These are phyloP conservation scores for Novymonas esmeraldas DNA, from an alignment of 208 protist genomes.

Conservation along the genomic window DNA sequence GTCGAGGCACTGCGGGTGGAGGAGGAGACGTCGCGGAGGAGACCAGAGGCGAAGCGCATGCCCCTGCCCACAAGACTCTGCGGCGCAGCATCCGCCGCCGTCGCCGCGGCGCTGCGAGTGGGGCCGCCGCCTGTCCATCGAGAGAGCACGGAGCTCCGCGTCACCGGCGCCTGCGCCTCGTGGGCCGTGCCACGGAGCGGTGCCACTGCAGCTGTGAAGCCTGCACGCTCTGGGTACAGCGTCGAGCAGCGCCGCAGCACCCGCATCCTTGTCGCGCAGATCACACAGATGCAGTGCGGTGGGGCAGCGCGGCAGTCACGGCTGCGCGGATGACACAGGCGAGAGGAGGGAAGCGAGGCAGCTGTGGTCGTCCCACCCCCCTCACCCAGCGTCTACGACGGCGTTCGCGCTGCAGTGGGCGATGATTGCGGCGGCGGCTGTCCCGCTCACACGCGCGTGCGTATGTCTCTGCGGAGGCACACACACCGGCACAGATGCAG, in stretches of 20 bases:
- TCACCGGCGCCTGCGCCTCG: constrained; percentile 15
- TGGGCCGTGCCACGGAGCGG: constrained; percentile 2
- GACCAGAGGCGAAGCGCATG: constrained; percentile 68
- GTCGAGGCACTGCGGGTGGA: constrained; percentile 24
- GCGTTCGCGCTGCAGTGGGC: too few species aligned
- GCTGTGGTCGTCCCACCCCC: too few species aligned
- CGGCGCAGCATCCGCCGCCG: not conserved
- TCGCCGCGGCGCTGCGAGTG: constrained; percentile 13
- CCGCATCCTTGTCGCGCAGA: constrained; percentile 3
- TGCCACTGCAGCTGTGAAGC: not conserved
- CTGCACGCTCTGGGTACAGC: not conserved
- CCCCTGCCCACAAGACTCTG: constrained; percentile 52
- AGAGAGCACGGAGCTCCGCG: constrained; percentile 45
- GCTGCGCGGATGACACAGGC: too few species aligned
- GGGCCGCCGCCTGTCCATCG: constrained; percentile 55
- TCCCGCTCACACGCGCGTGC: not conserved
- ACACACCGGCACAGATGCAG: not conserved
- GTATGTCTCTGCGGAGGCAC: too few species aligned
- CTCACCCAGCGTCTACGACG: too few species aligned
- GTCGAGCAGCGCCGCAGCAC: not conserved
- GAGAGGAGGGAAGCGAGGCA: too few species aligned
- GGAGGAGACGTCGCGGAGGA: constrained; percentile 29
- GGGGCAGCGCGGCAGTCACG: too few species aligned
- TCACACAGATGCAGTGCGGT: too few species aligned
- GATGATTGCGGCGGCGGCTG: too few species aligned